phyloP scores from a whole-genome alignment of 2,329 filamentous ascomycete genomes.

The Venturia pyrina region DNA sequence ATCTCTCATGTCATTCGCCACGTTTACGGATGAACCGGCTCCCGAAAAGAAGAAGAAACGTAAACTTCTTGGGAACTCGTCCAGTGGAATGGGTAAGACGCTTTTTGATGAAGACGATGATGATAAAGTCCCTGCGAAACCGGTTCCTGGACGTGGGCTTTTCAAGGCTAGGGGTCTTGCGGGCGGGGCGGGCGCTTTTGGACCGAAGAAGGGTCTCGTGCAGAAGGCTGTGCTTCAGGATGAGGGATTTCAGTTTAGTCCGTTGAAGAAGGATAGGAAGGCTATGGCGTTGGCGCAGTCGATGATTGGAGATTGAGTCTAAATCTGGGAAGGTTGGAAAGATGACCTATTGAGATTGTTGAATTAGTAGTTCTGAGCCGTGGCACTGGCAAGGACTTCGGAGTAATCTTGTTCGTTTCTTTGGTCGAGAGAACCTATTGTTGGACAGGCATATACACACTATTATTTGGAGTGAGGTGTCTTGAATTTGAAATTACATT shows the following conservation, averaged over 20 bases:
- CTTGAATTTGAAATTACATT: neutral
- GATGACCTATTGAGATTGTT: neutral
- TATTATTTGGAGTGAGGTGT: neutral
- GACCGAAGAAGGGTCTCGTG: slow-evolving; percentile 1
- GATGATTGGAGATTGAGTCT: slow-evolving; percentile 4
- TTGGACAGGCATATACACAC: neutral
- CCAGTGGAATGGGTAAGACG: slow-evolving; percentile 38
- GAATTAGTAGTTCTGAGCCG: neutral
- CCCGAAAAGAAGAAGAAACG: slow-evolving; percentile 50
- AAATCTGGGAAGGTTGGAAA: neutral
- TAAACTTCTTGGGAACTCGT: slow-evolving; percentile 33
- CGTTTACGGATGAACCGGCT: slow-evolving; percentile 30
- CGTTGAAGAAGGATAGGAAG: slow-evolving; percentile 31
- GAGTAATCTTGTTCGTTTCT: too few species aligned
- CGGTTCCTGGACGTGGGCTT: slow-evolving; percentile 25
- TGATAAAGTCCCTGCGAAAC: slow-evolving; percentile 26
- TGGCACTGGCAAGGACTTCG: too few species aligned
- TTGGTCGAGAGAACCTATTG: too few species aligned
- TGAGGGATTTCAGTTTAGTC: slow-evolving; percentile 29
- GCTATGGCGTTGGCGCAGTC: slow-evolving; percentile 9
- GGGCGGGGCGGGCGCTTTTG: neutral
- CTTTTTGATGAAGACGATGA: slow-evolving; percentile 63
- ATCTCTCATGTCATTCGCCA: slow-evolving; percentile 36
- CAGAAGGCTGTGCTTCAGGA: slow-evolving; percentile 21
- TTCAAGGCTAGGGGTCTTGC: slow-evolving; percentile 25